Base-by-base conservation (phyloP, 345 rosid genomes). In the Hirschfeldia incana region DNA sequence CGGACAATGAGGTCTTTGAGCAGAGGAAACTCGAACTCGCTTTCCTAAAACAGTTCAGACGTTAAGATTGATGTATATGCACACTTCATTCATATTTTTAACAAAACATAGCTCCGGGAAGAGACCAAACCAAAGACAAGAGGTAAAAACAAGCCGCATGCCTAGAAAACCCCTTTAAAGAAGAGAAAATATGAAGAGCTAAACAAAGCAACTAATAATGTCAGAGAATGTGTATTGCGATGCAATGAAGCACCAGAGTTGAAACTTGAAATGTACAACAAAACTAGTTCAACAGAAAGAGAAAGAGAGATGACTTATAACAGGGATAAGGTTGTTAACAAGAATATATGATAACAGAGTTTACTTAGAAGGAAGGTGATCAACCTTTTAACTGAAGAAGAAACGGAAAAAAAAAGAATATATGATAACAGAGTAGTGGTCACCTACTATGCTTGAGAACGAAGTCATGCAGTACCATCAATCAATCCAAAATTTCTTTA, bases 391-490 rank as follows among this genome's bases (percentile, higher is more conserved):
- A 77, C 65, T 69, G 77, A 85, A 85, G 75, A 73, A 71, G 7
- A 67, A 81, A 74, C 59, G 73, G 51, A 58, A 74, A 42, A 63
- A 55, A 58, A 74, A 42, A 69, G 39, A 58, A 51, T 21, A 21
- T 21, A 21, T 21, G 21, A 21, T 21, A 21, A 21, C 21, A 51
- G 17, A 16, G 51, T 36, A 32, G 82, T 73, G 77, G 80, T 73
- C 29, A 84, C 90, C 92, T 86, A 82, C 87, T 81, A 87, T 85
- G 89, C 96, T 90, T 90, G 76, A 74, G 83, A 68, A 75, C 84
- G 73, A 89, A 90, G 93, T 73, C 63, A 75, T 32, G 64, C 34
- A 70, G 53, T 61, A 42, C 13, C 49, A 42, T 33, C 7, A 0
- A 76, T 60, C 51, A 74, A 62, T 46, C 59, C 15, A 29, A 34